These are phyloP conservation scores for Claviceps sp. DNA, from an alignment of 2,329 filamentous ascomycete species.

Conservation along the genomic window DNA sequence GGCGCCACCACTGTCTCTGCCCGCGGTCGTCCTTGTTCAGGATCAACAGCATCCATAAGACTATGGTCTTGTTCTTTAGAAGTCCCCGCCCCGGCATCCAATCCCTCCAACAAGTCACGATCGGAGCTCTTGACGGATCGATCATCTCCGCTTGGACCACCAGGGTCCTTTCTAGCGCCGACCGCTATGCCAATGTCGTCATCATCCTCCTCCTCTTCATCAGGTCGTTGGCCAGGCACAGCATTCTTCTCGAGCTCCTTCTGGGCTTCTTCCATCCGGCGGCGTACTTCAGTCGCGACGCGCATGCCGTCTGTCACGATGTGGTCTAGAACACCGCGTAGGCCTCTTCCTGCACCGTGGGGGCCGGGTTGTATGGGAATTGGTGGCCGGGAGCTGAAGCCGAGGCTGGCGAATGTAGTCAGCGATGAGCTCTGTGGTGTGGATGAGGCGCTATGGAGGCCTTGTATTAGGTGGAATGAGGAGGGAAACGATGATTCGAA, in stretches of 20 bases:
- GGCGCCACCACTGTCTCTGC: slow-evolving; percentile 16
- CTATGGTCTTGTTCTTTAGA: slow-evolving; percentile 19
- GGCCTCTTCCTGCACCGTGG: slow-evolving; percentile 49
- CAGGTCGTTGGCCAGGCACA: slow-evolving; percentile 46
- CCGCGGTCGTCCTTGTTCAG: slow-evolving; percentile 14
- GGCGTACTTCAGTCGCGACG: slow-evolving; percentile 80
- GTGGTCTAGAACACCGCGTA: slow-evolving; percentile 88
- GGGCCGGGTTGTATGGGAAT: slow-evolving; percentile 26
- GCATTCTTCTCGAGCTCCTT: slow-evolving; percentile 78
- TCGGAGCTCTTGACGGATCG: slow-evolving; percentile 54
- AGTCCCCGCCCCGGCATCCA: slow-evolving; percentile 54
- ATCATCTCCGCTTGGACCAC: slow-evolving; percentile 35
- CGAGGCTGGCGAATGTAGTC: slow-evolving; percentile 71
- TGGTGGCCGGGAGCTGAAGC: slow-evolving; percentile 33
- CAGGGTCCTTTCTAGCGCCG: slow-evolving; percentile 23
- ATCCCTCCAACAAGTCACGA: slow-evolving; percentile 58
- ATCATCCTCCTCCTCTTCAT: slow-evolving; percentile 60
- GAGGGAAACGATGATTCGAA: slow-evolving; percentile 92
- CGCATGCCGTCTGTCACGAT: slow-evolving; percentile 97
- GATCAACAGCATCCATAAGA: slow-evolving; percentile 21
- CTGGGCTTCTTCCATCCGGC: slow-evolving; percentile 92
- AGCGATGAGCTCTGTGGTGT: slow-evolving; percentile 44
- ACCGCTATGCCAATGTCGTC: slow-evolving; percentile 35
- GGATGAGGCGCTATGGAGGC: slow-evolving; percentile 23
- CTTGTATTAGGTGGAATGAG: slow-evolving; percentile 78